phyloP scores from a whole-genome alignment of 129 eudicot species.

The Saposhnikovia divaricata region DNA sequence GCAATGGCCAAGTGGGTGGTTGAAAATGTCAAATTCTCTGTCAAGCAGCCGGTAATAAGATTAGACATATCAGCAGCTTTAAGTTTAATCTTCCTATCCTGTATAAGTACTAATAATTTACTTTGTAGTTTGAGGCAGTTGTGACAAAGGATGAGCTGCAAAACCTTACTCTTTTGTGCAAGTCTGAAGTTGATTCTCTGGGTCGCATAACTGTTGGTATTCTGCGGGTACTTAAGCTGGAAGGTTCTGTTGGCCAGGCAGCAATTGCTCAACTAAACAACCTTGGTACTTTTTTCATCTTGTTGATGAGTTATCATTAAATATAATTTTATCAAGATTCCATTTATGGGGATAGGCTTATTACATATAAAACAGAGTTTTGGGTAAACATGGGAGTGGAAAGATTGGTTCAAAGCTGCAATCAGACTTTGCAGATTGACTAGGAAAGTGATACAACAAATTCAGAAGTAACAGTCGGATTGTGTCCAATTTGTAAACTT shows the following conservation, averaged over 20 bases:
- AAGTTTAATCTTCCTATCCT: not conserved
- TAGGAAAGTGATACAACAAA: not conserved
- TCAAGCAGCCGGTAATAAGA: conserved; percentile 70
- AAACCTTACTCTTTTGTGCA: conserved; percentile 63
- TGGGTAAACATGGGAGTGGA: not conserved
- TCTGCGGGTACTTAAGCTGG: conserved; percentile 79
- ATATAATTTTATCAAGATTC: not conserved
- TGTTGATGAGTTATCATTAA: not conserved
- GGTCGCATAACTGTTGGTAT: conserved; percentile 86
- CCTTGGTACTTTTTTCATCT: conserved; percentile 46
- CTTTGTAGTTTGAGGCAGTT: conserved; percentile 73
- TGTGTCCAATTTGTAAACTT: not conserved
- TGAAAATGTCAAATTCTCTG: conserved; percentile 73
- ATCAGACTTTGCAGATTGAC: not conserved
- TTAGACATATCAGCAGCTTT: not conserved
- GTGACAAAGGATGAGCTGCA: conserved; percentile 87
- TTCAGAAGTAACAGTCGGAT: not conserved
- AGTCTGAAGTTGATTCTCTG: conserved; percentile 87
- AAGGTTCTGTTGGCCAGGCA: conserved; percentile 73
- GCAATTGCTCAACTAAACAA: conserved; percentile 75
- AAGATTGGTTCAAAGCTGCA: not conserved
- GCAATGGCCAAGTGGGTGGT: conserved; percentile 52
- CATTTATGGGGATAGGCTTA: not conserved
- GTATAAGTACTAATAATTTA: conserved; percentile 5
- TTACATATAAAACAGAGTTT: not conserved